Evolutionary conservation across 148 eudicot genomes (phyloP).

Genomic region (Hydrangea macrophylla): DNA sequence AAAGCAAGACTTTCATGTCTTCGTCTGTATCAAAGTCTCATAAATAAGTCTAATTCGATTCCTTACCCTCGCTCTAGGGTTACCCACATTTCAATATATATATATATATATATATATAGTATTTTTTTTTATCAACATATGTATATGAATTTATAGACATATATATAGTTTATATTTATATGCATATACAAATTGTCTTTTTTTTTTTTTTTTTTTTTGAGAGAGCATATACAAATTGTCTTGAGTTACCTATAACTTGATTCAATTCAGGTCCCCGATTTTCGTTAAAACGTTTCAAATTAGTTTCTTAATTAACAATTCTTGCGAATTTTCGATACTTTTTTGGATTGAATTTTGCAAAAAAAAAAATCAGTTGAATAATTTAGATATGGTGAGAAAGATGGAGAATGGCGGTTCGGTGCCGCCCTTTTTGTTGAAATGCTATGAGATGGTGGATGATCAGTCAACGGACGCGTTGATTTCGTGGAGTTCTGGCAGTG

Average conservation of each 20-base stretch:
- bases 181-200: too few relatives aligned
- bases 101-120: neutral
- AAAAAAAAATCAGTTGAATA: neutral
- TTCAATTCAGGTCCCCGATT: neutral
- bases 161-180: too few relatives aligned
- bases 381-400: slow-evolving; percentile 42
- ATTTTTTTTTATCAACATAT: too few relatives aligned
- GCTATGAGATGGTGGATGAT: slow-evolving; percentile 82
- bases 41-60: neutral
- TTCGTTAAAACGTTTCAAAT: neutral
- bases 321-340: neutral
- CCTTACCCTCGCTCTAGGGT: neutral
- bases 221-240: neutral
- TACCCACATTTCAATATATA: neutral
- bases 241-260: neutral
- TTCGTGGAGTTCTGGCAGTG: slow-evolving; percentile 51
- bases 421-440: slow-evolving; percentile 56
- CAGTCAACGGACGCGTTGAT: slow-evolving; percentile 45
- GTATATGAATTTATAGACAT: too few relatives aligned
- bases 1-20: neutral
- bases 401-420: slow-evolving; percentile 29
- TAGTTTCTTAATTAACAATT: neutral
- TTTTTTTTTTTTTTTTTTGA: too few relatives aligned
- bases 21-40: neutral
- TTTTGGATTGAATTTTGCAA: neutral